Evolutionary conservation across 805 yeast species (phyloP).

Genomic region (Starmerella powellii): DNA sequence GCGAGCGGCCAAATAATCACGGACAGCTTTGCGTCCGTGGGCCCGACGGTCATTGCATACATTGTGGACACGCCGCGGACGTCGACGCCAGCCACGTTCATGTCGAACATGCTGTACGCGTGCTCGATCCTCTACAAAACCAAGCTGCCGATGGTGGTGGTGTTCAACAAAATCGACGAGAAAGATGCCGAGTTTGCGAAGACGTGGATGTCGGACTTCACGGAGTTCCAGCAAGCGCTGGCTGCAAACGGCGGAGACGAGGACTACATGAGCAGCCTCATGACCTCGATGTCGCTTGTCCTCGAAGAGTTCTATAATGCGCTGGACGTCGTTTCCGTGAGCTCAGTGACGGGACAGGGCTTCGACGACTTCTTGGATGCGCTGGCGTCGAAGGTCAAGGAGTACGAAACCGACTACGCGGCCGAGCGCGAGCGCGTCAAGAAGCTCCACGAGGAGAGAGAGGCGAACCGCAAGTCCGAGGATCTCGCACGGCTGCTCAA

Average conservation of each 20-base stretch:
- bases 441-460: slow-evolving; percentile 64
- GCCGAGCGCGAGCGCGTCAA: slow-evolving; percentile 75
- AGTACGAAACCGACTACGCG: slow-evolving; percentile 69
- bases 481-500: slow-evolving; percentile 65
- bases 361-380: slow-evolving; percentile 80
- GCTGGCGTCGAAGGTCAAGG: slow-evolving; percentile 77
- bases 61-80: slow-evolving; percentile 94
- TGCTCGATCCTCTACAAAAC: slow-evolving; percentile 94
- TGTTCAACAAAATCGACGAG: slow-evolving; percentile 90
- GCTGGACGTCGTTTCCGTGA: slow-evolving; percentile 82
- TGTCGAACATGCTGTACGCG: slow-evolving; percentile 96
- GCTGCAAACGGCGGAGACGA: slow-evolving; percentile 56
- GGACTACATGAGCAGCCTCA: slow-evolving; percentile 88
- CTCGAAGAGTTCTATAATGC: slow-evolving; percentile 91
- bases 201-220: slow-evolving; percentile 97
- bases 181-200: slow-evolving; percentile 74
- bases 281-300: slow-evolving; percentile 91
- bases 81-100: slow-evolving; percentile 88
- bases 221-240: slow-evolving; percentile 45
- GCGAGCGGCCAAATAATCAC: slow-evolving; percentile 95
- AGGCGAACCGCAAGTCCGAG: slow-evolving; percentile 56
- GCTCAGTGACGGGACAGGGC: slow-evolving; percentile 87
- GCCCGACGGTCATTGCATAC: slow-evolving; percentile 92
- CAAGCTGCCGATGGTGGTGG: slow-evolving; percentile 90
- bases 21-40: slow-evolving; percentile 88